Evolutionary conservation across 345 rosid genomes (phyloP), one percentile per base, ranked within the genome.

Genomic region (Eutrema yunnanense): DNA sequence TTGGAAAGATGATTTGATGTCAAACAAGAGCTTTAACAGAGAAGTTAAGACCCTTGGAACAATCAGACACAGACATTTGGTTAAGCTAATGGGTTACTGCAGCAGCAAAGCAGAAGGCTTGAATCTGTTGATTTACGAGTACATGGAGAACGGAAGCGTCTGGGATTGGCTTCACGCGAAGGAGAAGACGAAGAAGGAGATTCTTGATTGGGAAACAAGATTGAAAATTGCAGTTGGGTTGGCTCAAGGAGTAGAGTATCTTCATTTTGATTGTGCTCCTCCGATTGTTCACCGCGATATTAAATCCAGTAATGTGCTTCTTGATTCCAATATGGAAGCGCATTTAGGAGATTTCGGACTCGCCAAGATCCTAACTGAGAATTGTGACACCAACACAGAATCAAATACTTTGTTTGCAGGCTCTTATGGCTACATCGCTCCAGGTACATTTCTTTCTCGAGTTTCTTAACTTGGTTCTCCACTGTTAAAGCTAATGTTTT

Each of bases 261-360:
- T 94, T 65, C 98, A 94, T 81, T 86, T 89, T 73, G 98, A 94
- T 44, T 89, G 98, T 57, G 83, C 82, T 44, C 97, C 97, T 6
- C 85, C 74, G 63, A 92, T 94, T 6, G 63, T 91, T 22, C 98
- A 94, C 64, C 82, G 98, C 42, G 98, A 94, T 79, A 87, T 94
- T 74, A 94, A 94, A 72, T 79, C 97, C 0, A 89, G 98, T 84
- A 94, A 94, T 74, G 46, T 94, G 43, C 67, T 94, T 73, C 82
- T 94, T 9, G 96, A 88, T 81, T 82, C 95, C 50, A 64, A 83
- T 37, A 87, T 91, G 95, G 95, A 94, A 79, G 90, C 96, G 3
- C 98, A 94, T 70, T 64, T 94, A 42, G 98, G 98, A 30, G 97
- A 95, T 83, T 95, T 95, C 11, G 99, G 99, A 32, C 82, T 95